A percentile compares a stretch with the other conserved stretches of the same genome.
Evolutionary conservation across 164 flowering plant genomes (phyloP).

Genomic region (Santalum album): DNA sequence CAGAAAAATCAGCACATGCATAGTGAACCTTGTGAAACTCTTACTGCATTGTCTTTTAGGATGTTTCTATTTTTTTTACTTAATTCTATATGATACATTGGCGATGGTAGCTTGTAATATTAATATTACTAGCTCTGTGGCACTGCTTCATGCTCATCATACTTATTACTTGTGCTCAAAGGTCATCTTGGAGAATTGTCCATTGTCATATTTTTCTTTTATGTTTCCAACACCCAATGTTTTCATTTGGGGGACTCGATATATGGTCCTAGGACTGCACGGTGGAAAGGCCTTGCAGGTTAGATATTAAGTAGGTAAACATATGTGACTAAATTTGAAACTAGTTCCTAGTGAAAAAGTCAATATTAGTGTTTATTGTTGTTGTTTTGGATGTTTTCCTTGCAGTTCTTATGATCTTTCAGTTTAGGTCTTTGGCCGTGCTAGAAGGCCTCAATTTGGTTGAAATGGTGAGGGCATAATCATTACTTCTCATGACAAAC

Average conservation of each 20-base stretch:
- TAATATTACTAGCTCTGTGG: too few species aligned
- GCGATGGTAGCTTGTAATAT: too few species aligned
- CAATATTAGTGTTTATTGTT: too few species aligned
- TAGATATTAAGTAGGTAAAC: conserved; percentile 97
- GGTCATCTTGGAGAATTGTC: not conserved
- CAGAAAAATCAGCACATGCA: too few species aligned
- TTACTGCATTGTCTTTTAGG: too few species aligned
- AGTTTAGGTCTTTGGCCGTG: conserved; percentile 91
- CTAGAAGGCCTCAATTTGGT: conserved; percentile 99
- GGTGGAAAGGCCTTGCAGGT: conserved; percentile 97
- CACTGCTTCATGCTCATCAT: too few species aligned
- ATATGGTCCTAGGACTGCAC: conserved; percentile 98
- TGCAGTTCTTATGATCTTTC: not conserved
- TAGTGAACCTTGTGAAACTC: too few species aligned
- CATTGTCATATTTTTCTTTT: not conserved
- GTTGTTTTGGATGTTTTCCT: not conserved
- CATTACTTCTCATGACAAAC: conserved; percentile 89
- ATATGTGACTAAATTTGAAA: not conserved
- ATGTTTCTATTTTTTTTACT: too few species aligned
- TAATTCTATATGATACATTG: too few species aligned
- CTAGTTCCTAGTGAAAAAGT: too few species aligned
- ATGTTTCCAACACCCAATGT: not conserved
- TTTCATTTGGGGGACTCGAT: conserved; percentile 81
- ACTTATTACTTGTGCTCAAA: not conserved
- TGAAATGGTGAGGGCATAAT: conserved; percentile 99